Percentiles rank a stretch among this genome's conserved stretches.
Conservation (phyloP, 192 early-diverging fungal genomes). For the Podila epigama region DNA sequence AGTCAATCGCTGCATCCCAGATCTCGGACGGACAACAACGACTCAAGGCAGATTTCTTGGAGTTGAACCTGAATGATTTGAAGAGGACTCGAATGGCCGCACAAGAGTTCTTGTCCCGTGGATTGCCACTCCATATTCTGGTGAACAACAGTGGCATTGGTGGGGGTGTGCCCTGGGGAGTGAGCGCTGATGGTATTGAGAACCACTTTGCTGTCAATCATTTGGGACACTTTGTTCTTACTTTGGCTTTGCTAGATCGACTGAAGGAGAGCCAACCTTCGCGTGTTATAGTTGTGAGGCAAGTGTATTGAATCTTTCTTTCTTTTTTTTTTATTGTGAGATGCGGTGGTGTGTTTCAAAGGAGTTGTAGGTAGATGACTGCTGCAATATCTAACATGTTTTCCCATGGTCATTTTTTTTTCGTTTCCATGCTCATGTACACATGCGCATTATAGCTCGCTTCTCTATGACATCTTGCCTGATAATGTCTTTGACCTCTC, state of each 20-base stretch:
- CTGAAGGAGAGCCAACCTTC: conserved; percentile 29
- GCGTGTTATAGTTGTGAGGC: conserved; percentile 52
- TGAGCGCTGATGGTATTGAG: conserved; percentile 40
- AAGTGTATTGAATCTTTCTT: neutral
- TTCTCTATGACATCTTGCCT: conserved; percentile 12
- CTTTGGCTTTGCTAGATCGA: conserved; percentile 20
- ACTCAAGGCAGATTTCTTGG: conserved; percentile 11
- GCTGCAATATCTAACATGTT: neutral
- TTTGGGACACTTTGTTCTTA: conserved; percentile 44
- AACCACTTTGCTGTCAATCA: conserved; percentile 53
- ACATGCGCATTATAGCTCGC: conserved; percentile 30
- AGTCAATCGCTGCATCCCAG: neutral
- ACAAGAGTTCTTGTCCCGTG: conserved; percentile 26
- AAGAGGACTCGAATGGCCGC: conserved; percentile 12
- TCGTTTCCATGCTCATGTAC: conserved; percentile 3
- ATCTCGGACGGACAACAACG: neutral
- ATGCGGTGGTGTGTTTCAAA: too few relatives aligned
- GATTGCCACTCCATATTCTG: conserved; percentile 54
- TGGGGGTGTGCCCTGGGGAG: neutral
- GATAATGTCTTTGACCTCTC: conserved; percentile 36
- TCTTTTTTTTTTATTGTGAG: too few relatives aligned
- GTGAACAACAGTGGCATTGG: neutral
- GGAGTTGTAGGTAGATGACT: too few relatives aligned
- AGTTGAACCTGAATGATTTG: conserved; percentile 10
- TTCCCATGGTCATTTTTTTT: neutral